Percentiles rank a stretch among this genome's conserved stretches.
These are phyloP conservation scores for Ascochyta pisi DNA, from an alignment of 2,329 filamentous ascomycete species.

Conservation along the genomic window DNA sequence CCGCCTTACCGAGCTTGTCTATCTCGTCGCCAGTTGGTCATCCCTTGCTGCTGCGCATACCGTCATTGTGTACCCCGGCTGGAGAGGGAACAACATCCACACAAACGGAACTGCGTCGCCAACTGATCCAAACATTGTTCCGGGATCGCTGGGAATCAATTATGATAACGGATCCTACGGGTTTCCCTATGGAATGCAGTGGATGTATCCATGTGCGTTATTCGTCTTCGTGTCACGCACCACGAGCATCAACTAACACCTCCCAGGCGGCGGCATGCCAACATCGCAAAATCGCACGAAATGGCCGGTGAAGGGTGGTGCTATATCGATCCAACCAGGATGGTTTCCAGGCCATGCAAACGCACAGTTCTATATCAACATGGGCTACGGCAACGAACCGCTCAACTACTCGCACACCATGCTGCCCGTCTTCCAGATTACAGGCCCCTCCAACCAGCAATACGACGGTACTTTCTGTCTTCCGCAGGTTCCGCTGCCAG, in stretches of 20 bases:
- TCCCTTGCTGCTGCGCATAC: slow-evolving; percentile 70
- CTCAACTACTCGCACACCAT: slow-evolving; percentile 87
- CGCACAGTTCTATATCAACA: slow-evolving; percentile 87
- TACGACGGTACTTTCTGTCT: slow-evolving; percentile 90
- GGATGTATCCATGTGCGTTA: slow-evolving; percentile 88
- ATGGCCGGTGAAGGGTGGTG: slow-evolving; percentile 88
- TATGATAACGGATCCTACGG: slow-evolving; percentile 53
- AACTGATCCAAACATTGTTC: slow-evolving; percentile 43
- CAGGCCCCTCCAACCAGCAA: slow-evolving; percentile 80
- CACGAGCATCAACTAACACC: slow-evolving; percentile 17
- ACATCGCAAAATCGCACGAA: slow-evolving; percentile 83
- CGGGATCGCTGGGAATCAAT: slow-evolving; percentile 55
- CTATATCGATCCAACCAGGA: slow-evolving; percentile 88
- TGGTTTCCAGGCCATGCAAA: slow-evolving; percentile 91
- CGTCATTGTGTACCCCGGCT: slow-evolving; percentile 86
- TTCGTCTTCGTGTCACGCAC: background rate
- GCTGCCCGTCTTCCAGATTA: slow-evolving; percentile 79
- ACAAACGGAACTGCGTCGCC: slow-evolving; percentile 68
- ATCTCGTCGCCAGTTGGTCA: slow-evolving; percentile 44
- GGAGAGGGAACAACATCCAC: slow-evolving; percentile 83
- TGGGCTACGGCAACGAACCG: slow-evolving; percentile 83
- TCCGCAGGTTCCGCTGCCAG: slow-evolving; percentile 84
- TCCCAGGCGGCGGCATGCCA: slow-evolving; percentile 79
- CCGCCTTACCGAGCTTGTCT: slow-evolving; percentile 42
- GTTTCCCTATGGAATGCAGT: slow-evolving; percentile 91